These are phyloP conservation scores for Suzukiozyma palmioleophila DNA, from an alignment of 1,139 yeast genomes.

Conservation along the genomic window DNA sequence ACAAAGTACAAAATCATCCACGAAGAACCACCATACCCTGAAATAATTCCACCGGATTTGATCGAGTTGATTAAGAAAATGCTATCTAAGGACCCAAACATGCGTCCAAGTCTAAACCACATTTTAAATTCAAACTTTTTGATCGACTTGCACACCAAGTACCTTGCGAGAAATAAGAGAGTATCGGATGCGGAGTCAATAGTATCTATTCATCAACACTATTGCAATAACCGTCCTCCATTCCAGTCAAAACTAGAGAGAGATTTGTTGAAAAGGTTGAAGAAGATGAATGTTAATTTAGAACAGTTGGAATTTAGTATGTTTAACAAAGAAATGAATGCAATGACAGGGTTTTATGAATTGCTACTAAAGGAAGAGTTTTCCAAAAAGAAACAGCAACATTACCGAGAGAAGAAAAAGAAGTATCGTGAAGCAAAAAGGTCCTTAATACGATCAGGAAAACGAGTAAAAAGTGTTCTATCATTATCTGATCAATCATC, in stretches of 20 bases:
- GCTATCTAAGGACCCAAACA: conserved; percentile 61
- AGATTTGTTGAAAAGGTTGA: conserved; percentile 58
- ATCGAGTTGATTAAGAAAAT: conserved; percentile 47
- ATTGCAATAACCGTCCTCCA: conserved; percentile 34
- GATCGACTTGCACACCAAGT: conserved; percentile 32
- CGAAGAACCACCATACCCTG: conserved; percentile 56
- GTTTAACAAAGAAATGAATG: conserved; percentile 59
- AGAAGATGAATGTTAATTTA: conserved; percentile 62
- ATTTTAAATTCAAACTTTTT: conserved; percentile 63
- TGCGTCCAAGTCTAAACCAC: conserved; percentile 57
- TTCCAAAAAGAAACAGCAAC: conserved; percentile 29
- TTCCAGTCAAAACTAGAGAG: conserved; percentile 64
- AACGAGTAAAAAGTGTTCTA: conserved; percentile 44
- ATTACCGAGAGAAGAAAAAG: conserved; percentile 33
- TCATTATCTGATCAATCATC: conserved; percentile 27
- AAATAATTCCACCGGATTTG: conserved; percentile 45
- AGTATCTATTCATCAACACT: conserved; percentile 38
- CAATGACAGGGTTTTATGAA: conserved; percentile 83
- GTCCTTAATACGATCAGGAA: conserved; percentile 44
- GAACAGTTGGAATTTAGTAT: conserved; percentile 62
- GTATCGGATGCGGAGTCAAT: conserved; percentile 33
- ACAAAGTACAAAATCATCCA: conserved; percentile 60
- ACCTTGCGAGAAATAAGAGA: conserved; percentile 14
- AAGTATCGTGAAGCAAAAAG: conserved; percentile 38
- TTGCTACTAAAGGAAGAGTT: conserved; percentile 63